Evolutionary conservation across 2,329 filamentous ascomycete genomes (phyloP).

Genomic region (Trichoderma semiorbis): DNA sequence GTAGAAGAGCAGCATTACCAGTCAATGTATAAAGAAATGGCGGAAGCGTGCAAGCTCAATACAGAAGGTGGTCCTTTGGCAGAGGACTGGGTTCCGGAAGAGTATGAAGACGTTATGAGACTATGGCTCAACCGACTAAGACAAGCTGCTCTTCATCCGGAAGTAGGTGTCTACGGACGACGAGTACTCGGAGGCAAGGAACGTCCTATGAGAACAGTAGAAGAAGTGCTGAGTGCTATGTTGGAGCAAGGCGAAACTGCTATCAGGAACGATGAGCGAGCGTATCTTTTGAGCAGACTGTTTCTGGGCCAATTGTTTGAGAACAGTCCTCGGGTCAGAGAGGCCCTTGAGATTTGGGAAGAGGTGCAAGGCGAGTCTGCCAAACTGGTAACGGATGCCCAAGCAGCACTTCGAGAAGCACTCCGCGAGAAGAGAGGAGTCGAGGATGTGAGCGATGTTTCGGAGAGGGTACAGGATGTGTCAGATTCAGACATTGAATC

Average conservation of each 20-base stretch:
- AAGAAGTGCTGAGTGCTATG: constrained; percentile 87
- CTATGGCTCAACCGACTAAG: constrained; percentile 73
- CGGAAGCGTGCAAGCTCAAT: constrained; percentile 63
- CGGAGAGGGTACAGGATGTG: neutral
- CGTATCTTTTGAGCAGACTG: constrained; percentile 60
- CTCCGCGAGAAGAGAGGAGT: constrained; percentile 30
- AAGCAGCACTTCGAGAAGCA: constrained; percentile 57
- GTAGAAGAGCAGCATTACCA: constrained; percentile 89
- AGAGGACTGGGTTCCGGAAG: constrained; percentile 63
- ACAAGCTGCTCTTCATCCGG: constrained; percentile 81
- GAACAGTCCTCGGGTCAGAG: constrained; percentile 63
- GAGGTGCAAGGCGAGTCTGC: constrained; percentile 49
- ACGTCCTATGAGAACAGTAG: constrained; percentile 72
- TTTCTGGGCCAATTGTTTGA: constrained; percentile 75
- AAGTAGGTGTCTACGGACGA: constrained; percentile 67
- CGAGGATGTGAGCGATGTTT: neutral
- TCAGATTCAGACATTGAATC: constrained; percentile 31
- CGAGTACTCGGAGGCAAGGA: constrained; percentile 59
- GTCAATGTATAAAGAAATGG: constrained; percentile 72
- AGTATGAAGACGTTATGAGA: constrained; percentile 70
- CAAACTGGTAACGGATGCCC: constrained; percentile 59
- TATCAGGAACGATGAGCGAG: constrained; percentile 66
- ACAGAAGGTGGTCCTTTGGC: constrained; percentile 58
- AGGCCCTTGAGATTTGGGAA: constrained; percentile 69
- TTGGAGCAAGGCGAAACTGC: constrained; percentile 74